phyloP scores from a whole-genome alignment of 805 yeast species.

The Metschnikowia vanudenii region DNA sequence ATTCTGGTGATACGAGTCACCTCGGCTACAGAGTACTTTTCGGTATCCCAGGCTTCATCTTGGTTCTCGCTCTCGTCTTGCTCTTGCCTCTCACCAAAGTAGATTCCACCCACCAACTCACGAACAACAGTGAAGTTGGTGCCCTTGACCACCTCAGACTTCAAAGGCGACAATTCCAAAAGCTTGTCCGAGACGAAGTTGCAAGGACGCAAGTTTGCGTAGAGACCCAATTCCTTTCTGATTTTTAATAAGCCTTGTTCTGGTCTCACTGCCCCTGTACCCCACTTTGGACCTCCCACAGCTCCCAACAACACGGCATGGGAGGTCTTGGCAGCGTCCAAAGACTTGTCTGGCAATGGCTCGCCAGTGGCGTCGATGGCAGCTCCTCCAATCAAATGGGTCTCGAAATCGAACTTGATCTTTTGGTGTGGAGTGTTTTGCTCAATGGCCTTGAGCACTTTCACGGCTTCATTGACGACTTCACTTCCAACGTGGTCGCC shows the following conservation, averaged over 20 bases:
- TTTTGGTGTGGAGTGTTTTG: slow-evolving; percentile 39
- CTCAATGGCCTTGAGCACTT: slow-evolving; percentile 80
- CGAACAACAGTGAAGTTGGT: slow-evolving; percentile 92
- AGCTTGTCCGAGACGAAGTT: slow-evolving; percentile 84
- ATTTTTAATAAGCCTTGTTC: slow-evolving; percentile 95
- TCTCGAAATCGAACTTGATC: slow-evolving; percentile 68
- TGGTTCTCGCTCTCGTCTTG: slow-evolving; percentile 65
- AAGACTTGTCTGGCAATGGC: slow-evolving; percentile 83
- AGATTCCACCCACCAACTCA: slow-evolving; percentile 97
- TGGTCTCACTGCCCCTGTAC: slow-evolving; percentile 93
- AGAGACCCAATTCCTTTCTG: slow-evolving; percentile 88
- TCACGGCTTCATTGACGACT: slow-evolving; percentile 84
- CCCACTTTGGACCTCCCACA: slow-evolving; percentile 99
- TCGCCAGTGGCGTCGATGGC: slow-evolving; percentile 96
- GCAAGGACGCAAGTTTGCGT: slow-evolving; percentile 97
- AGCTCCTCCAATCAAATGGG: slow-evolving; percentile 95
- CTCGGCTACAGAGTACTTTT: slow-evolving; percentile 85
- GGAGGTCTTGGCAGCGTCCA: slow-evolving; percentile 78
- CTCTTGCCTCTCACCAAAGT: slow-evolving; percentile 94
- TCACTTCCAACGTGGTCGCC: slow-evolving; percentile 98
- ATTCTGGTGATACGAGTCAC: slow-evolving; percentile 94
- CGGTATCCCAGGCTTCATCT: slow-evolving; percentile 91
- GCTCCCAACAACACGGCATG: slow-evolving; percentile 98
- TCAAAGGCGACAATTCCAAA: slow-evolving; percentile 84
- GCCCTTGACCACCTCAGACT: slow-evolving; percentile 80